Evolutionary conservation across 108 stramenopile genomes (phyloP), one percentile per base, ranked within the genome.

Genomic region (Pseudonitzschia multiseries): DNA sequence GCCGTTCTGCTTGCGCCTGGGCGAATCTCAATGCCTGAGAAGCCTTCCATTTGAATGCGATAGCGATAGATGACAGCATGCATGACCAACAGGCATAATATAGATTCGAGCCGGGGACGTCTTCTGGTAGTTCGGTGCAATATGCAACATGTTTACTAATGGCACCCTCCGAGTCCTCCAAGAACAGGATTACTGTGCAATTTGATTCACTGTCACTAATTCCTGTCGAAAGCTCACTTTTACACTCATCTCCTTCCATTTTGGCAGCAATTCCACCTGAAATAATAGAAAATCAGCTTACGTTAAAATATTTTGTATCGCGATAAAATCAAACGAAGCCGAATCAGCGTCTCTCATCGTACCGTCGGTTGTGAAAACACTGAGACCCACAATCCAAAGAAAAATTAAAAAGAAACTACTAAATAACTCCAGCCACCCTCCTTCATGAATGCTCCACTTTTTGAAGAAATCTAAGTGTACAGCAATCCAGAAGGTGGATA

Each of bases 11-110:
- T 56, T 56, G 54, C 4, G 54, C 54, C 54, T 56, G 54, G 0
- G 90, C 90, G 65, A 91, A 88, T 68, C 82, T 79, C 48, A 88
- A 68, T 20, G 90, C 90, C 33, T 86, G 83, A 13, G 85, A 83
- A 27, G 85, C 80, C 57, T 91, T 91, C 90, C 90, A 91, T 51
- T 77, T 79, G 2, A 88, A 81, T n/a, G 87, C 71, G 52, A 91
- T 73, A 65, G 71, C 79, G 1, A 88, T 44, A 26, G 79, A 80
- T 17, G 86, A 32, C 4, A 84, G 50, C 52, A 91, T 78, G 27
- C 79, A 80, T 31, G 68, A 70, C 90, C 90, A 91, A 0, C 66
- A 51, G 10, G 82, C 64, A 57, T 84, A 72, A 59, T 87, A 91
- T 4, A 91, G 69, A 67, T 91, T 91, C 14, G 86, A 83, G 0